Evolutionary conservation across 345 rosid genomes (phyloP).

Genomic region (Bruguiera parviflora): DNA sequence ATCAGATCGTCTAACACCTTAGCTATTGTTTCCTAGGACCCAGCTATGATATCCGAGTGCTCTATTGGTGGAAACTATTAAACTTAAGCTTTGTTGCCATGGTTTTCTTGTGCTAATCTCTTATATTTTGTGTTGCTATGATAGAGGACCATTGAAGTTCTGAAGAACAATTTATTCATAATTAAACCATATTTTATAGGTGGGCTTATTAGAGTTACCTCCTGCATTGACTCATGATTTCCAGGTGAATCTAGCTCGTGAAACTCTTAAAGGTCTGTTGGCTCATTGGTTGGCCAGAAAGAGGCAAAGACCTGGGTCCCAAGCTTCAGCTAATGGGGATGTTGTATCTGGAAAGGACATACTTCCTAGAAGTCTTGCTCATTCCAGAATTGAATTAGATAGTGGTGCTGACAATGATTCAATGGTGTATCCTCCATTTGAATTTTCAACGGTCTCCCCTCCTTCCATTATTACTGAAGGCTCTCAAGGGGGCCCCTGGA

Average conservation of each 20-base stretch:
- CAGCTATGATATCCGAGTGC: too few species aligned
- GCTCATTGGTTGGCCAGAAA: conserved; percentile 85
- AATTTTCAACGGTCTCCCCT: conserved; percentile 72
- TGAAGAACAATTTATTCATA: background rate
- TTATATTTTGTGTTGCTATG: background rate
- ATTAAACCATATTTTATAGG: background rate
- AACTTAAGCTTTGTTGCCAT: too few species aligned
- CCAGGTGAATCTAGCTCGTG: conserved; percentile 96
- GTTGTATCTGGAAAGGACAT: conserved; percentile 56
- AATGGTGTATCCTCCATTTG: conserved; percentile 84
- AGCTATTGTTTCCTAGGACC: too few species aligned
- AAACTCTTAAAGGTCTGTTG: conserved; percentile 94
- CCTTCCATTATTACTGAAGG: conserved; percentile 99
- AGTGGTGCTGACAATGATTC: conserved; percentile 70
- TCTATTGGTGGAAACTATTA: too few species aligned
- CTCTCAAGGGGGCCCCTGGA: conserved; percentile 98
- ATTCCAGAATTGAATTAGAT: conserved; percentile 69
- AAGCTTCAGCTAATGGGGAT: conserved; percentile 73
- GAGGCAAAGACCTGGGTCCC: conserved; percentile 67
- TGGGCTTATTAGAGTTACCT: background rate
- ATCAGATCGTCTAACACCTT: too few species aligned
- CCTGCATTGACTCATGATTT: conserved; percentile 20
- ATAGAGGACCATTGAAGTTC: background rate
- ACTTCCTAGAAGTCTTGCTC: conserved; percentile 46
- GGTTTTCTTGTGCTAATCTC: too few species aligned